phyloP scores from a whole-genome alignment of 805 yeast species.

The Candida pseudoglaebosa region DNA sequence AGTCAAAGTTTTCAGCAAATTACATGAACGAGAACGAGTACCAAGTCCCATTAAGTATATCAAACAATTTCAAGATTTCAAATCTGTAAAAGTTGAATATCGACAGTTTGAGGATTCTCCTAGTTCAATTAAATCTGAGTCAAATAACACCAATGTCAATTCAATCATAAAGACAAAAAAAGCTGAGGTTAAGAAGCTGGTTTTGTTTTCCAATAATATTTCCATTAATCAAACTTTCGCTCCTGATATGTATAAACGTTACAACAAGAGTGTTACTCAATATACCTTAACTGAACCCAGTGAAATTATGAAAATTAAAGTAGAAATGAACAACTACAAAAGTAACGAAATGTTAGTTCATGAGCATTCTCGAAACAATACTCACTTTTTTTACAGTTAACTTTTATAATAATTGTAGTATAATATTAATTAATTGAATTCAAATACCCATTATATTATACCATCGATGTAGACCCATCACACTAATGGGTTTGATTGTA shows the following conservation, averaged over 20 bases:
- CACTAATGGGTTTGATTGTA: too few species aligned
- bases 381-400: conserved; percentile 56
- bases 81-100: conserved; percentile 24
- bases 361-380: conserved; percentile 52
- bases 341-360: conserved; percentile 66
- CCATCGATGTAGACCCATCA: too few species aligned
- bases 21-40: conserved; percentile 21
- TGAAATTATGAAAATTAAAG: conserved; percentile 52
- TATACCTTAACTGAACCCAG: conserved; percentile 46
- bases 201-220: conserved; percentile 45
- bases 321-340: conserved; percentile 63
- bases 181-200: conserved; percentile 20
- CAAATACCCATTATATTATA: too few species aligned
- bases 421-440: too few species aligned
- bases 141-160: not conserved
- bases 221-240: conserved; percentile 51
- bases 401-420: not conserved
- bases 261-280: conserved; percentile 49
- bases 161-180: conserved; percentile 2
- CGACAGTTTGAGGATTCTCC: conserved; percentile 27
- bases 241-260: conserved; percentile 49
- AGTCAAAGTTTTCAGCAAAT: conserved; percentile 19
- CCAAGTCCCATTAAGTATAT: conserved; percentile 33
- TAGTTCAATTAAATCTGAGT: not conserved
- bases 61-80: conserved; percentile 34